phyloP scores from a whole-genome alignment of 306 rosid species.

The Phaseolus lunatus region DNA sequence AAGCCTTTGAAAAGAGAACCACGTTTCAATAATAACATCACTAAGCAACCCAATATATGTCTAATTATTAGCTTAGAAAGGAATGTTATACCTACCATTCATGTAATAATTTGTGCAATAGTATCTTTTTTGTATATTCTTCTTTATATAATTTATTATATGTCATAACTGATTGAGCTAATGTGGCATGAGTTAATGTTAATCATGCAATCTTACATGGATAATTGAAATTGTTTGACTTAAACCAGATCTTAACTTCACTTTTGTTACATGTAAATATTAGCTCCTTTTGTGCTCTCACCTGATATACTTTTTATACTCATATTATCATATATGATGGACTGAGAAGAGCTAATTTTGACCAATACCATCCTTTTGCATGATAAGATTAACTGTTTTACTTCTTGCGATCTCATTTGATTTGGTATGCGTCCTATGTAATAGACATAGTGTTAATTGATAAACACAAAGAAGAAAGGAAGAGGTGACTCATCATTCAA shows the following conservation, averaged over 20 bases:
- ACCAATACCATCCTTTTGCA: not conserved
- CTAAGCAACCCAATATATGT: not conserved
- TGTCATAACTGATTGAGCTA: no score
- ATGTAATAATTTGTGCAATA: no score
- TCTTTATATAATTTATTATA: no score
- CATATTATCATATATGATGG: not conserved
- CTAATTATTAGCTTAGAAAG: not conserved
- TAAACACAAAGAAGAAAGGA: slow-evolving; percentile 7
- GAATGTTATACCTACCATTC: no score
- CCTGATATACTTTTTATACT: not conserved
- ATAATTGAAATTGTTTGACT: not conserved
- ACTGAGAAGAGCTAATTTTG: not conserved
- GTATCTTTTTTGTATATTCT: no score
- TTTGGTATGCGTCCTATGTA: not conserved
- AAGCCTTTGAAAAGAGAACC: slow-evolving; percentile 8
- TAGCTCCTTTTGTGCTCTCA: not conserved
- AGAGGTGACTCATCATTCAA: slow-evolving; percentile 9
- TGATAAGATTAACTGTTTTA: slow-evolving; percentile 4
- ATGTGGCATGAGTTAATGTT: not conserved
- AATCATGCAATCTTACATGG: not conserved
- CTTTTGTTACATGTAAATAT: not conserved
- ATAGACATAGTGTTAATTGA: not conserved
- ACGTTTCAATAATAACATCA: not conserved
- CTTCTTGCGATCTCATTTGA: not conserved
- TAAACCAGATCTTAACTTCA: not conserved